A percentile compares a stretch with the other conserved stretches of the same genome.
These are phyloP conservation scores for Colletotrichum lini DNA, from an alignment of 2,329 filamentous ascomycete species.

Conservation along the genomic window DNA sequence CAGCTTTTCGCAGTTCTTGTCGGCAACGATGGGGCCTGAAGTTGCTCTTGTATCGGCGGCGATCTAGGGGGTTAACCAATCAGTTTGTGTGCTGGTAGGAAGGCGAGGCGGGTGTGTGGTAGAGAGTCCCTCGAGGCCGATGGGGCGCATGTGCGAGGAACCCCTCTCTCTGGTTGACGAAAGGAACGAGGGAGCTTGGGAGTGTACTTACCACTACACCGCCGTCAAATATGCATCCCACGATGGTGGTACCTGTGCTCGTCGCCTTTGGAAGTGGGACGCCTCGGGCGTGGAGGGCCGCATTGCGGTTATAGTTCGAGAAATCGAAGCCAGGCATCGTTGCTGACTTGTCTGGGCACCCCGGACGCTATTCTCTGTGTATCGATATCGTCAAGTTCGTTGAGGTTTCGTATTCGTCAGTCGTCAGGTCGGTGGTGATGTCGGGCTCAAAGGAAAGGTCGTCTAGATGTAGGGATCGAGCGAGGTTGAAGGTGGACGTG, in stretches of 20 bases:
- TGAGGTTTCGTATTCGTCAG: constrained; percentile 18
- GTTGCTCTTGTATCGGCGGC: constrained; percentile 98
- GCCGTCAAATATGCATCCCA: constrained; percentile 95
- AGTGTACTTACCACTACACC: constrained; percentile 84
- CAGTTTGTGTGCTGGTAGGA: constrained; percentile 9
- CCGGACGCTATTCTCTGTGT: neutral
- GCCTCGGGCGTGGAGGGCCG: constrained; percentile 92
- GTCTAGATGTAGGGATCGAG: constrained; percentile 45
- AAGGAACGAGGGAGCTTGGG: neutral
- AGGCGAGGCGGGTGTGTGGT: constrained; percentile 2
- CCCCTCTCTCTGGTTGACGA: neutral
- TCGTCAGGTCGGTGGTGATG: constrained; percentile 21
- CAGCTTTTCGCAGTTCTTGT: constrained; percentile 99
- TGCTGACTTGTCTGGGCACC: constrained; percentile 42
- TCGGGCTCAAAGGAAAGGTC: constrained; percentile 22
- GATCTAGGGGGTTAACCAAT: constrained; percentile 71
- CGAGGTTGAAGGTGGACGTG: constrained; percentile 43
- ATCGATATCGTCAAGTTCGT: constrained; percentile 17
- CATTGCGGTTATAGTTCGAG: constrained; percentile 99
- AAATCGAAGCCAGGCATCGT: constrained; percentile 98
- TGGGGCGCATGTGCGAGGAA: neutral
- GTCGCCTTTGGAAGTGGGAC: constrained; percentile 97
- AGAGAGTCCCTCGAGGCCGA: no score
- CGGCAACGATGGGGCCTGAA: constrained; percentile 96
- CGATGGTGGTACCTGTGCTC: constrained; percentile 98